phyloP scores from a whole-genome alignment of 495 filamentous ascomycete genomes.

The Pseudoneurospora amorphoporcata region DNA sequence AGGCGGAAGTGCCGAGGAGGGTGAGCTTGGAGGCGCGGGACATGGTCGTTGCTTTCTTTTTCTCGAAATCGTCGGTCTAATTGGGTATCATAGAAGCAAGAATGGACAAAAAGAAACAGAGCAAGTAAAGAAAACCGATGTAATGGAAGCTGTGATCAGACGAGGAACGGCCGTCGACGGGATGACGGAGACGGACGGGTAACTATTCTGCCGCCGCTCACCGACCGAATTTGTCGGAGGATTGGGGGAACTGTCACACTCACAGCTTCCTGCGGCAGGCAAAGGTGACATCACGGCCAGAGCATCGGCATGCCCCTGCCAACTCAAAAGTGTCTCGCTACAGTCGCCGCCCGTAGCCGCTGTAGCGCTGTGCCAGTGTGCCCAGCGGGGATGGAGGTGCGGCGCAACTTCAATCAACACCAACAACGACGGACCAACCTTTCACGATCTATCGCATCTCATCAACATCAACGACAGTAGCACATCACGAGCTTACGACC shows the following conservation, averaged over 20 bases:
- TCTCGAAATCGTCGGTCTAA: neutral
- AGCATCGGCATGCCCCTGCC: neutral
- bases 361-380: neutral
- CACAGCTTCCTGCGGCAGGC: neutral
- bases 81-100: neutral
- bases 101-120: neutral
- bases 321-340: slow-evolving; percentile 6
- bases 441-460: neutral
- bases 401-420: neutral
- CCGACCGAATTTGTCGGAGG: neutral
- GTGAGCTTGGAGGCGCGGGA: slow-evolving; percentile 83
- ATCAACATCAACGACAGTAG: neutral
- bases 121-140: neutral
- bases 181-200: neutral
- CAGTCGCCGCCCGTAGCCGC: neutral
- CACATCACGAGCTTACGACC: neutral
- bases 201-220: slow-evolving; percentile 5
- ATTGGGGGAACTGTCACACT: neutral
- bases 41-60: slow-evolving; percentile 42
- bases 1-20: slow-evolving; percentile 62
- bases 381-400: neutral
- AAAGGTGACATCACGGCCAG: neutral
- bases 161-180: neutral
- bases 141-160: neutral
- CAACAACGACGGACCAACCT: too few species aligned